A percentile compares a stretch with the other conserved stretches of the same genome.
Evolutionary conservation across 1,284 basidiomycete genomes (phyloP).

Genomic region (Phellopilus nigrolimitatus): DNA sequence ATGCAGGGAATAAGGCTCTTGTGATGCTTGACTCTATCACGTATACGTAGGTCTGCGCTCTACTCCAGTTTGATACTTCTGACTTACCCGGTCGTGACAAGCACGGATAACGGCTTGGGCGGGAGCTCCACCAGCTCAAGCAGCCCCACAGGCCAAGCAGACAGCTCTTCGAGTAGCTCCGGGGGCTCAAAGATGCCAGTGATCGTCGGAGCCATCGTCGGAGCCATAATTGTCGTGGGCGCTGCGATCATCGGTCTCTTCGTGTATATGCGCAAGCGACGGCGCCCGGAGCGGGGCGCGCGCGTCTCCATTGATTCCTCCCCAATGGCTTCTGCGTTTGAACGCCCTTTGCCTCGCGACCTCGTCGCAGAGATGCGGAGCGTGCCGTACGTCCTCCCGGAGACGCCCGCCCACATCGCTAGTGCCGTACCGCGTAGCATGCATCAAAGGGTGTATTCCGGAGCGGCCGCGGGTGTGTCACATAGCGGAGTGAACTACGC

Average conservation of each 20-base stretch:
- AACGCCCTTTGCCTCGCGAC: too few relatives aligned
- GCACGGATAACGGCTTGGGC: slow-evolving; percentile 3
- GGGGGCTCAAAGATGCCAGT: too few relatives aligned
- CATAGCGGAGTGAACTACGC: too few relatives aligned
- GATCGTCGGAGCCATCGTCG: slow-evolving; percentile 10
- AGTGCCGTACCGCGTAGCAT: too few relatives aligned
- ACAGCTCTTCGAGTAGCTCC: too few relatives aligned
- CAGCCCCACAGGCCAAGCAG: neutral
- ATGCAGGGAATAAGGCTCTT: slow-evolving; percentile 4
- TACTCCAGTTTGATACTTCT: neutral
- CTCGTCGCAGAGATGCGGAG: neutral
- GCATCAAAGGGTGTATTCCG: too few relatives aligned
- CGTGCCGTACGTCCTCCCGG: neutral
- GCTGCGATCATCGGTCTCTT: slow-evolving; percentile 5
- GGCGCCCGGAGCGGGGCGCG: neutral
- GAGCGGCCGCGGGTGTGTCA: too few relatives aligned
- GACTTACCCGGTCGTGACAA: neutral
- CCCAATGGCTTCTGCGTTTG: too few relatives aligned
- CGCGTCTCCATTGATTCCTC: too few relatives aligned
- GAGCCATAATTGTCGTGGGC: neutral
- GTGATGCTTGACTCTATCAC: slow-evolving; percentile 16
- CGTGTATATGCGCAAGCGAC: neutral
- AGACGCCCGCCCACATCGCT: too few relatives aligned
- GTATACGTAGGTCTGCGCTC: slow-evolving; percentile 10
- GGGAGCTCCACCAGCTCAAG: neutral